phyloP scores from a whole-genome alignment of 768 basidiomycete species.

The Chalciporus chontae region DNA sequence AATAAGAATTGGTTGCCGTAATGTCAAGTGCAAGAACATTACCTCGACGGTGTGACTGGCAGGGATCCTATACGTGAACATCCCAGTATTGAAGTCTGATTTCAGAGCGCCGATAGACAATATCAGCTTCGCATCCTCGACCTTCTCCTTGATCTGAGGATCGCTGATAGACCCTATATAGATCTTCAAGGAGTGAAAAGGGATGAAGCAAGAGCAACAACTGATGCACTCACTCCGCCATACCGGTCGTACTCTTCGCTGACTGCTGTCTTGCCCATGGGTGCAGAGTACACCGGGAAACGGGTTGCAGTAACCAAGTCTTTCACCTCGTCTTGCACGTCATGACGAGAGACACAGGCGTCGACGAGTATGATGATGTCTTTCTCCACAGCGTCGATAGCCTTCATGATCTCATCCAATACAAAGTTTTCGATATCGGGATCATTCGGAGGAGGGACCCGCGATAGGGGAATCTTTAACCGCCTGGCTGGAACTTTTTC shows the following conservation, averaged over 20 bases:
- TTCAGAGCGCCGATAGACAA: slow-evolving; percentile 67
- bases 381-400: slow-evolving; percentile 52
- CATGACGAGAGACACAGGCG: slow-evolving; percentile 75
- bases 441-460: slow-evolving; percentile 49
- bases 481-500: slow-evolving; percentile 61
- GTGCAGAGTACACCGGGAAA: slow-evolving; percentile 71
- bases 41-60: slow-evolving; percentile 62
- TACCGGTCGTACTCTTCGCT: slow-evolving; percentile 68
- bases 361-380: slow-evolving; percentile 78
- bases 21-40: neutral
- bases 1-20: neutral
- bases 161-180: slow-evolving; percentile 72
- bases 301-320: slow-evolving; percentile 62
- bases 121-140: slow-evolving; percentile 74
- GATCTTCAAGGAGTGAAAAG: slow-evolving; percentile 42
- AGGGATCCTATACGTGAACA: slow-evolving; percentile 75
- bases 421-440: slow-evolving; percentile 62
- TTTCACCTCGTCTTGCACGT: slow-evolving; percentile 56
- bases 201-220: neutral
- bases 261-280: slow-evolving; percentile 82
- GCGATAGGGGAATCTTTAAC: slow-evolving; percentile 56
- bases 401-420: slow-evolving; percentile 64
- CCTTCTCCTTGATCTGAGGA: slow-evolving; percentile 62
- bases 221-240: slow-evolving; percentile 60
- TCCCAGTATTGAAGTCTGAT: slow-evolving; percentile 86